Evolutionary conservation across 1,284 basidiomycete genomes (phyloP).

Genomic region (Dichomitus squalens): DNA sequence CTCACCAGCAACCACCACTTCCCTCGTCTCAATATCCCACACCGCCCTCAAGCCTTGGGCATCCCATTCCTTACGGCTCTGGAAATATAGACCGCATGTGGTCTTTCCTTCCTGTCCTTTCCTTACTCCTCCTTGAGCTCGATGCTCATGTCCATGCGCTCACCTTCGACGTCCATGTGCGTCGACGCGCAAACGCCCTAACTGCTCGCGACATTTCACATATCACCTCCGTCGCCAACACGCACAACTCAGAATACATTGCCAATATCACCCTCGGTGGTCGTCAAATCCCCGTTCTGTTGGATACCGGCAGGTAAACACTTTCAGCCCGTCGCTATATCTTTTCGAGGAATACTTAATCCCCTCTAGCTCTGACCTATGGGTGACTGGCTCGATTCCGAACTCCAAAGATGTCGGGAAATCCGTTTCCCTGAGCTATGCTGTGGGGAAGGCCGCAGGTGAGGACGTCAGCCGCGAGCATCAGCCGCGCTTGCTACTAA

Average conservation of each 20-base stretch:
- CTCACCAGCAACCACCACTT: constrained; percentile 2
- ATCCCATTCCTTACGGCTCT: constrained; percentile 24
- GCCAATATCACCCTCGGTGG: constrained; percentile 54
- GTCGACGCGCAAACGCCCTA: constrained; percentile 20
- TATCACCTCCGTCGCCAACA: constrained; percentile 20
- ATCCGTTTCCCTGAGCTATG: constrained; percentile 59
- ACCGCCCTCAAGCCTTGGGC: constrained; percentile 16
- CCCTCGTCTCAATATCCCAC: constrained; percentile 16
- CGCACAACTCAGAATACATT: constrained; percentile 46
- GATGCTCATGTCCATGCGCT: constrained; percentile 41
- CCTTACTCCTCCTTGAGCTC: constrained; percentile 41
- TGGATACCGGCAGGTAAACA: constrained; percentile 70
- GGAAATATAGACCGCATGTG: constrained; percentile 38
- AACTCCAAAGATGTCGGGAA: constrained; percentile 59
- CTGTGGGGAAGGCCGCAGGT: constrained; percentile 69
- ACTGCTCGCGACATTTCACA: constrained; percentile 20
- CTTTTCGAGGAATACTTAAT: background rate
- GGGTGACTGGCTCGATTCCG: constrained; percentile 54
- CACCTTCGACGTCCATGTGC: constrained; percentile 51
- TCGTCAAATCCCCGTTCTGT: constrained; percentile 44
- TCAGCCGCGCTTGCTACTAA: too few species aligned
- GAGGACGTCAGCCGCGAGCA: background rate
- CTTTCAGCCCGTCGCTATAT: background rate
- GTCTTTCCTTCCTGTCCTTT: constrained; percentile 48
- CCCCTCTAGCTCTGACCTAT: constrained; percentile 59